Conservation (phyloP, 2,329 filamentous ascomycete species). For the Nigrospora sphaerica region DNA sequence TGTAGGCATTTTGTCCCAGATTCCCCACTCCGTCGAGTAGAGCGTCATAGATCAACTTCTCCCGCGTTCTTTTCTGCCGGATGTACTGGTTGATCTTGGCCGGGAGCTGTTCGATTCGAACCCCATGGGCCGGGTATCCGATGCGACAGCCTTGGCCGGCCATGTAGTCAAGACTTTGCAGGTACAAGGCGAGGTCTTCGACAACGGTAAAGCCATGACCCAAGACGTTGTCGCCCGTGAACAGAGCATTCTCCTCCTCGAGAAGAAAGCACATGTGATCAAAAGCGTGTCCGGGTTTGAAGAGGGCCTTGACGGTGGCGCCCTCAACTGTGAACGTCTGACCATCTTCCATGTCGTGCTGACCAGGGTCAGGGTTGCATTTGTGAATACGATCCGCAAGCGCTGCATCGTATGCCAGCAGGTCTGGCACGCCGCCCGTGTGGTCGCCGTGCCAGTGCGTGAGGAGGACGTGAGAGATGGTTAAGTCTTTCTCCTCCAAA, state of each 20-base stretch:
- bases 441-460: too few relatives aligned
- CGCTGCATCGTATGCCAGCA: constrained; percentile 39
- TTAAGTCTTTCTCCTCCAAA: constrained; percentile 50
- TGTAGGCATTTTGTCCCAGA: too few relatives aligned
- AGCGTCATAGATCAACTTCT: too few relatives aligned
- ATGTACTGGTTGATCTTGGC: constrained; percentile 6
- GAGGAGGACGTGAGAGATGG: constrained; percentile 46
- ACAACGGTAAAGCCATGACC: constrained; percentile 70
- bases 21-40: too few relatives aligned
- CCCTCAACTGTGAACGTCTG: constrained; percentile 43
- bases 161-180: constrained; percentile 57
- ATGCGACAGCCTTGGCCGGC: constrained; percentile 34
- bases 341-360: constrained; percentile 34
- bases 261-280: constrained; percentile 64
- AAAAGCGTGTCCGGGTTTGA: constrained; percentile 62
- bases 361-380: constrained; percentile 35
- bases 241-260: constrained; percentile 58
- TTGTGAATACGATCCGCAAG: constrained; percentile 47
- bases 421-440: constrained; percentile 61
- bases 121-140: constrained; percentile 58
- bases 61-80: neutral
- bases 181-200: constrained; percentile 57
- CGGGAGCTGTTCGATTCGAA: constrained; percentile 43
- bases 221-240: constrained; percentile 69
- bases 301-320: constrained; percentile 53